These are phyloP conservation scores for Xylaria intraflava DNA, from an alignment of 495 filamentous ascomycete species.

Conservation along the genomic window DNA sequence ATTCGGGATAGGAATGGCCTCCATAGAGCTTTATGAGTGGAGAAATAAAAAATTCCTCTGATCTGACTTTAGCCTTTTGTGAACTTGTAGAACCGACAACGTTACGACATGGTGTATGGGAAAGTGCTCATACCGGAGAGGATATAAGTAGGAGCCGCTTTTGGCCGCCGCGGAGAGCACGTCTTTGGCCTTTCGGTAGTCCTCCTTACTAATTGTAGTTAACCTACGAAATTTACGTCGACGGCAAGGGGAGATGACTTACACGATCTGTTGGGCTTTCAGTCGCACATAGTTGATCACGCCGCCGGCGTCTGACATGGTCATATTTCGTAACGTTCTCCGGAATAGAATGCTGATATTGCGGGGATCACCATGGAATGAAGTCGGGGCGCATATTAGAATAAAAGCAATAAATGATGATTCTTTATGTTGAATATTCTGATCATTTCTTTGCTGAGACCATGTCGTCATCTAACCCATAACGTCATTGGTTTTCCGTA, in stretches of 20 bases:
- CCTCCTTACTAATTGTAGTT: slow-evolving; percentile 41
- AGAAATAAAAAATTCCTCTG: slow-evolving; percentile 73
- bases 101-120: not conserved
- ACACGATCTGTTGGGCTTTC: slow-evolving; percentile 48
- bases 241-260: slow-evolving; percentile 13
- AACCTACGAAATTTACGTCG: not conserved
- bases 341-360: not conserved
- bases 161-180: slow-evolving; percentile 56
- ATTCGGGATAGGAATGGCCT: slow-evolving; percentile 65
- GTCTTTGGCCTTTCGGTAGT: slow-evolving; percentile 46
- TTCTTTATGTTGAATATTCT: not conserved
- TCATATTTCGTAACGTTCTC: not conserved
- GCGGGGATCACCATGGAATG: not conserved
- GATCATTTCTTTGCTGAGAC: not conserved
- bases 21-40: slow-evolving; percentile 55
- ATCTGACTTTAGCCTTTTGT: slow-evolving; percentile 6
- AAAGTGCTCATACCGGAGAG: slow-evolving; percentile 52
- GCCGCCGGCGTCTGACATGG: slow-evolving; percentile 15
- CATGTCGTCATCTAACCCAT: too few species aligned
- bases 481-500: too few species aligned
- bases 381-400: too few species aligned
- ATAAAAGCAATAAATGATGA: too few species aligned
- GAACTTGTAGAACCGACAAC: not conserved
- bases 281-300: slow-evolving; percentile 28
- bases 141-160: slow-evolving; percentile 79